Conservation (phyloP, 768 basidiomycete species). For the Paxillus involutus region DNA sequence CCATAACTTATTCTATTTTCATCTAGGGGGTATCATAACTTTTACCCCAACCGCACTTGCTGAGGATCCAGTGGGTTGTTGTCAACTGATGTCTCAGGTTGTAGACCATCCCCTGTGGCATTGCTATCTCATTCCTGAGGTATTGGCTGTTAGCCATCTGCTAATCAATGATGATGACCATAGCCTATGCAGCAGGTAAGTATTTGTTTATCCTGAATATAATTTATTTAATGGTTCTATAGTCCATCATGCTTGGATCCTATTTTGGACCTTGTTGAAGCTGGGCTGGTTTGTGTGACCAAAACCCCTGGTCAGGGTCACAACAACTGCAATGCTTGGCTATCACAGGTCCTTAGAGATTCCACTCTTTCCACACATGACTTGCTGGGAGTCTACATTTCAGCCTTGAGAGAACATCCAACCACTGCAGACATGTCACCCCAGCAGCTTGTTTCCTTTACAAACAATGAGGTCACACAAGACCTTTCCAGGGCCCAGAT, state of each 20-base stretch:
- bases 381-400: constrained; percentile 41
- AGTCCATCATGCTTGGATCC: constrained; percentile 17
- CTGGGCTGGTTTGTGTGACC: constrained; percentile 55
- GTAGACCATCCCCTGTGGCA: constrained; percentile 66
- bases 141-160: constrained; percentile 46
- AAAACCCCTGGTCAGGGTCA: constrained; percentile 45
- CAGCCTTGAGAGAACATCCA: constrained; percentile 14
- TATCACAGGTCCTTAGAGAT: constrained; percentile 21
- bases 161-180: constrained; percentile 6
- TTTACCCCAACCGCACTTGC: constrained; percentile 64
- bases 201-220: background rate
- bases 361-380: constrained; percentile 30
- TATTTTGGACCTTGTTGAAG: constrained; percentile 38
- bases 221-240: background rate
- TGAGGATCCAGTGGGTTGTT: constrained; percentile 49
- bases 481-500: constrained; percentile 56
- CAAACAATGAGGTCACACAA: constrained; percentile 46
- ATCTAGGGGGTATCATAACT: constrained; percentile 68
- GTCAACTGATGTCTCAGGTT: constrained; percentile 49
- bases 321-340: constrained; percentile 19
- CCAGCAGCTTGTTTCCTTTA: constrained; percentile 33
- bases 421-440: constrained; percentile 35
- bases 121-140: constrained; percentile 64
- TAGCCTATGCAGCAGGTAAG: constrained; percentile 11
- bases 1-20: background rate